Evolutionary conservation across 2,329 filamentous ascomycete species (phyloP).

Genomic region (Dactylellina cionopaga): DNA sequence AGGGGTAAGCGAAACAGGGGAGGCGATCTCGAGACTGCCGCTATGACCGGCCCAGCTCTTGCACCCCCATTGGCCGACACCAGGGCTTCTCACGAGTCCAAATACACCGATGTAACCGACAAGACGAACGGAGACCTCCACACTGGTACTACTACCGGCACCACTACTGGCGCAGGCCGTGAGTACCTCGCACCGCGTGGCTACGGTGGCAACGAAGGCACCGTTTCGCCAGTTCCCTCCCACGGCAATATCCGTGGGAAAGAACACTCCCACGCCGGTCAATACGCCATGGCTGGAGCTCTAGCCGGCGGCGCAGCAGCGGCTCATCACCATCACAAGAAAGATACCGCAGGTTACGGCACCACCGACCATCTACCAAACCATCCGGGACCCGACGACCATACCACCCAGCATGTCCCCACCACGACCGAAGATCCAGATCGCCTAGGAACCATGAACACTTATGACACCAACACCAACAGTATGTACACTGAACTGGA

Average conservation of each 20-base stretch:
- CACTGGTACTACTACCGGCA: conserved; percentile 24
- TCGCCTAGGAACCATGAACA: conserved; percentile 48
- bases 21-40: conserved; percentile 33
- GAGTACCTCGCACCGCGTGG: conserved; percentile 49
- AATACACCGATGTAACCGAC: conserved; percentile 45
- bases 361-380: conserved; percentile 21
- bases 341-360: conserved; percentile 11
- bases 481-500: conserved; percentile 49
- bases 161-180: conserved; percentile 9
- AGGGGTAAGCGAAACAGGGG: conserved; percentile 29
- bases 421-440: conserved; percentile 23
- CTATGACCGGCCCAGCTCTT: conserved; percentile 27
- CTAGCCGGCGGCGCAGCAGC: conserved; percentile 36
- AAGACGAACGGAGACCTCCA: conserved; percentile 43
- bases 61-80: conserved; percentile 33
- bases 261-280: conserved; percentile 37
- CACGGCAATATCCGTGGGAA: conserved; percentile 19
- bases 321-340: conserved; percentile 45
- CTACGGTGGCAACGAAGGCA: conserved; percentile 14
- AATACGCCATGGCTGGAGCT: conserved; percentile 47
- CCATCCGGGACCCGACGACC: conserved; percentile 38
- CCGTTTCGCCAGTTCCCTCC: conserved; percentile 25
- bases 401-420: conserved; percentile 33
- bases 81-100: conserved; percentile 42
- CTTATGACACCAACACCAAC: conserved; percentile 34